A percentile compares a stretch with the other conserved stretches of the same genome.
Evolutionary conservation across 495 filamentous ascomycete genomes (phyloP).

Genomic region (Penicillium psychrofluorescens): DNA sequence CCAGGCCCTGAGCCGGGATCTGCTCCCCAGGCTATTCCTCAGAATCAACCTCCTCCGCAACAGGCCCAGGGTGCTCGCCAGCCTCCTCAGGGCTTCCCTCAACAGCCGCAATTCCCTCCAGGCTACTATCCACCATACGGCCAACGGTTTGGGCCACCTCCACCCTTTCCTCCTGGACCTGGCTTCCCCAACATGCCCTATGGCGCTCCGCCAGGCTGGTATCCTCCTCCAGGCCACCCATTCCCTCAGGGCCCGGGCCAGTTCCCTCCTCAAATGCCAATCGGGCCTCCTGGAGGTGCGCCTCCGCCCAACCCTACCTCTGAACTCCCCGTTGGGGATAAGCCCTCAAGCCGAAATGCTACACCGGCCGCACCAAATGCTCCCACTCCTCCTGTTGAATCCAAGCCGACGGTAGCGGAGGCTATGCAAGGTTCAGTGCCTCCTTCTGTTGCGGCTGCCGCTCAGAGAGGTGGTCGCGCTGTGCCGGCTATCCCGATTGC

Average conservation of each 20-base stretch:
- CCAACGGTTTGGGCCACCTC: slow-evolving; percentile 51
- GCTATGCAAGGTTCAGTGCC: slow-evolving; percentile 46
- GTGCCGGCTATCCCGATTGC: slow-evolving; percentile 59
- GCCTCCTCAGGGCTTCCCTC: slow-evolving; percentile 41
- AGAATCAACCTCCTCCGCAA: slow-evolving; percentile 26
- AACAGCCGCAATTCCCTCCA: slow-evolving; percentile 42
- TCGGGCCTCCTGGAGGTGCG: slow-evolving; percentile 25
- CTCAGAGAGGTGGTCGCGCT: slow-evolving; percentile 59
- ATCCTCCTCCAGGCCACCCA: slow-evolving; percentile 69
- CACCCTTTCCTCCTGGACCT: slow-evolving; percentile 54
- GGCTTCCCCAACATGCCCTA: slow-evolving; percentile 56
- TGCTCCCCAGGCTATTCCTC: slow-evolving; percentile 30
- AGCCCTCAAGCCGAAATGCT: slow-evolving; percentile 25
- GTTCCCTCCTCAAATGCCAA: slow-evolving; percentile 43
- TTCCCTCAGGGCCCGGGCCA: slow-evolving; percentile 62
- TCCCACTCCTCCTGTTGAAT: slow-evolving; percentile 55
- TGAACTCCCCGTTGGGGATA: slow-evolving; percentile 37
- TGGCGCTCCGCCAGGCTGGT: slow-evolving; percentile 69
- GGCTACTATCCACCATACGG: slow-evolving; percentile 44
- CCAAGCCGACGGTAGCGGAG: slow-evolving; percentile 53
- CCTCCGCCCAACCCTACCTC: slow-evolving; percentile 30
- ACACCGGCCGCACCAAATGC: slow-evolving; percentile 35
- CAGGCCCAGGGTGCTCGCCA: slow-evolving; percentile 38
- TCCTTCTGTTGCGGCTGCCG: slow-evolving; percentile 28
- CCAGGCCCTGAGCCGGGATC: slow-evolving; percentile 20